A percentile compares a stretch with the other conserved stretches of the same genome.
Conservation (phyloP, 768 basidiomycete species). For the Russula compacta region DNA sequence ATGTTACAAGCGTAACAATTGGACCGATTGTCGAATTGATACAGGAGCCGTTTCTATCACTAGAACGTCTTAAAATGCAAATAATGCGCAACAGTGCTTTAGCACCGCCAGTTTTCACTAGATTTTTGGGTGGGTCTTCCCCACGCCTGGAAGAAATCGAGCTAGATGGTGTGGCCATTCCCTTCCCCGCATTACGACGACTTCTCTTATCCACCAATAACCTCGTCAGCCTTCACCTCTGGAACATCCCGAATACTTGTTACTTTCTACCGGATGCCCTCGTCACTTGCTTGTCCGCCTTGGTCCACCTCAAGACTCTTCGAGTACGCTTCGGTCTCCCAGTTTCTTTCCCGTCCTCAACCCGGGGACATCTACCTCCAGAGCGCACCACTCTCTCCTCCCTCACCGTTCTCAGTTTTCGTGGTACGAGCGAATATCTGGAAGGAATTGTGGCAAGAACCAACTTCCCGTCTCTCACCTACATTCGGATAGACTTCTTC, state of each 20-base stretch:
- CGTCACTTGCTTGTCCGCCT: not conserved
- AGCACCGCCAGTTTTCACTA: conserved; percentile 24
- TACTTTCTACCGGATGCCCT: not conserved
- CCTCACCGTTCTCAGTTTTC: not conserved
- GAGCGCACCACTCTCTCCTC: not conserved
- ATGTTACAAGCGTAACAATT: not conserved
- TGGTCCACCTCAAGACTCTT: not conserved
- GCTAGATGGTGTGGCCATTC: not conserved
- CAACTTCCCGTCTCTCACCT: not conserved
- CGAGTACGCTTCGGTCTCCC: not conserved
- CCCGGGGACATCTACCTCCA: too few relatives aligned
- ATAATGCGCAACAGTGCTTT: conserved; percentile 27
- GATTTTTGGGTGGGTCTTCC: conserved; percentile 1
- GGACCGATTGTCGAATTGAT: conserved; percentile 23
- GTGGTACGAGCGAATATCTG: not conserved
- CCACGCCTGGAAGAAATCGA: not conserved
- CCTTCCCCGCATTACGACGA: not conserved
- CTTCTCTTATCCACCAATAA: not conserved
- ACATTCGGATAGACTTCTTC: not conserved
- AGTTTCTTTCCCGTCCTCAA: not conserved
- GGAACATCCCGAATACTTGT: not conserved
- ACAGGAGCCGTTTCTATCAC: conserved; percentile 21
- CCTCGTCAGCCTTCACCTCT: not conserved
- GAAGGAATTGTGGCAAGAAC: not conserved
- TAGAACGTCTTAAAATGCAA: not conserved